Evolutionary conservation across 176 grass and related monocot species (phyloP), one percentile per base, ranked within the genome.

Genomic region (Triticum monococcum): DNA sequence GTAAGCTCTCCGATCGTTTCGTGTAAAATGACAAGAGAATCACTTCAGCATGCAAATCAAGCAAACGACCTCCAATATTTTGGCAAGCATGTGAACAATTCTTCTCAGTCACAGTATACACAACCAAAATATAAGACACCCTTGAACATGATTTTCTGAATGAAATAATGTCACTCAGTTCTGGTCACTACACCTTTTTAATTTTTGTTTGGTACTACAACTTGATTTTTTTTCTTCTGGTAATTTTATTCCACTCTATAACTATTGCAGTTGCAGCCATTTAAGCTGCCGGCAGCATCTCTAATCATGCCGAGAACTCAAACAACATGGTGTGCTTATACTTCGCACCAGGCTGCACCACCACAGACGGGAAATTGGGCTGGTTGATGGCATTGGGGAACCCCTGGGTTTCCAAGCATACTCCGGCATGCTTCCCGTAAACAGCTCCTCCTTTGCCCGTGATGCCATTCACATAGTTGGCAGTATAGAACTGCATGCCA

Each of bases 401-500:
- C 16, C 96, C 96, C 87, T 98, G 93, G 41, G 96, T 98, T 89
- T 98, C 93, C 75, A 98, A 84, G 83, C 96, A 98, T 63, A 92
- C 83, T n/a, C 84, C 96, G 1, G 88, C 86, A 64, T 93, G 90
- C 86, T 92, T 95, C 52, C 59, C 68, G 38, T 96, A 95, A 30
- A 88, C 82, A 78, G 86, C 78, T 36, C 88, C 88, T 18, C 75
- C 88, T 81, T 98, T 98, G 5, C 96, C 96, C 13, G 43, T 79
- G 75, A 92, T 84, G 84, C 85, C 92, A 85, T 81, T 17, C 0
- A 94, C 86, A 28, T 94, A 98, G 85, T 95, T 98, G 14, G 78
- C 91, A 0, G 90, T 98, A 43, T 95, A 98, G 83, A 98, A 92
- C 82, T 98, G 93, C 86, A 98, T 88, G n/a, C 91, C 93, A 23